Conservation (phyloP, 371 early-diverging fungal genomes). For the Mucor racemosus region DNA sequence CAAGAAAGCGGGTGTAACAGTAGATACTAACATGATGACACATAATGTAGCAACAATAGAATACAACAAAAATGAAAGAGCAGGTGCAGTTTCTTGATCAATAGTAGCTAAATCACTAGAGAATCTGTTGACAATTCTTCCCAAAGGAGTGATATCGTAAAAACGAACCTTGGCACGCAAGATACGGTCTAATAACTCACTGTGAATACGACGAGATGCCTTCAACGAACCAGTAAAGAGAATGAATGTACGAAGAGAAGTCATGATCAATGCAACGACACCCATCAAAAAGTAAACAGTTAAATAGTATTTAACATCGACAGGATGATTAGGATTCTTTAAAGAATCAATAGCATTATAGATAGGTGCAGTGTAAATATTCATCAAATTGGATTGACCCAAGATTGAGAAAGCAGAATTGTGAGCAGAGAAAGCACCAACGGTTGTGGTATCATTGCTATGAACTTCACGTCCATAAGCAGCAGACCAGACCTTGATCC, state of each 20-base stretch:
- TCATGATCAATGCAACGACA: conserved; percentile 44
- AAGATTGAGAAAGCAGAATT: conserved; percentile 1
- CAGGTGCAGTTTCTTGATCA: conserved; percentile 61
- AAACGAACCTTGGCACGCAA: conserved; percentile 78
- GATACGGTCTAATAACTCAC: conserved; percentile 63
- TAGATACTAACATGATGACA: conserved; percentile 51
- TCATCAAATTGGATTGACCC: conserved; percentile 10
- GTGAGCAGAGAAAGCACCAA: conserved; percentile 7
- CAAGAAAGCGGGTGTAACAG: conserved; percentile 58
- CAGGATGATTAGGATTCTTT: conserved; percentile 1
- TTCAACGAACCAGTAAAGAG: conserved; percentile 54
- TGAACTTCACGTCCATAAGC: conserved; percentile 27
- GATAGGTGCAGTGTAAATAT: conserved; percentile 8
- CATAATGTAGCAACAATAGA: conserved; percentile 51
- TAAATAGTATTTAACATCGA: conserved; percentile 56
- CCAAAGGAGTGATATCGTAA: conserved; percentile 87
- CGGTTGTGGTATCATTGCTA: neutral
- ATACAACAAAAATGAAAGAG: conserved; percentile 52
- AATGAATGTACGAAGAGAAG: conserved; percentile 41
- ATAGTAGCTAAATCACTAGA: conserved; percentile 77
- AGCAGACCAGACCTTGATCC: conserved; percentile 65
- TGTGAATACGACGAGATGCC: conserved; percentile 61
- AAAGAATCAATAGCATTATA: neutral
- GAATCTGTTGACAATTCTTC: conserved; percentile 87
- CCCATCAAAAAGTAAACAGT: conserved; percentile 61